These are phyloP conservation scores for Mycena filopes DNA, from an alignment of 768 basidiomycete genomes.

Conservation along the genomic window DNA sequence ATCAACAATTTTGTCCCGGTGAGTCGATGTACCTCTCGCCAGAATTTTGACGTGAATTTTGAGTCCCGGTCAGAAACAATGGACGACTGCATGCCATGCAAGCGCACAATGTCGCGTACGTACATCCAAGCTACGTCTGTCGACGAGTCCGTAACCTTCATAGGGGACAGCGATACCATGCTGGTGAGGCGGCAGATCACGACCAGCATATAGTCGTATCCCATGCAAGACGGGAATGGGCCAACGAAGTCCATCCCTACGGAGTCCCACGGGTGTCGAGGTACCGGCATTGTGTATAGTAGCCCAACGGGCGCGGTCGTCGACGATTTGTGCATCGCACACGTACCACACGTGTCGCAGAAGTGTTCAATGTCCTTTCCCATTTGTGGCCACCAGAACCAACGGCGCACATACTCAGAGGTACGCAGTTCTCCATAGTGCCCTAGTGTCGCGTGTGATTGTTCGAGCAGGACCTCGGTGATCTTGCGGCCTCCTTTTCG, in stretches of 20 bases:
- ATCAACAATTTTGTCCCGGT: slow-evolving; percentile 45
- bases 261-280: slow-evolving; percentile 38
- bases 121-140: neutral
- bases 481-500: neutral
- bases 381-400: slow-evolving; percentile 35
- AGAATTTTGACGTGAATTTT: slow-evolving; percentile 35
- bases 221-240: slow-evolving; percentile 38
- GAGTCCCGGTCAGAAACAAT: slow-evolving; percentile 39
- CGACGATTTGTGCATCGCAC: neutral
- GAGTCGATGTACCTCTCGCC: slow-evolving; percentile 29
- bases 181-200: slow-evolving; percentile 6
- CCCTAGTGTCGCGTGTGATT: slow-evolving; percentile 27
- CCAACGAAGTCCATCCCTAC: slow-evolving; percentile 50
- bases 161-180: slow-evolving; percentile 14
- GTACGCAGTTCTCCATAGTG: slow-evolving; percentile 39
- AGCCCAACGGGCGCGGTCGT: neutral
- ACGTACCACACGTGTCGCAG: neutral
- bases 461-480: neutral
- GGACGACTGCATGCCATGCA: slow-evolving; percentile 20
- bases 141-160: slow-evolving; percentile 7
- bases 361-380: slow-evolving; percentile 16
- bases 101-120: no score
- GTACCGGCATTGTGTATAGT: slow-evolving; percentile 38
- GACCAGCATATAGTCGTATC: slow-evolving; percentile 32
- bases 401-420: slow-evolving; percentile 37